Evolutionary conservation across 768 basidiomycete species (phyloP), one percentile per base, ranked within the genome.

Genomic region (Chalciporus sphaerocephalus): DNA sequence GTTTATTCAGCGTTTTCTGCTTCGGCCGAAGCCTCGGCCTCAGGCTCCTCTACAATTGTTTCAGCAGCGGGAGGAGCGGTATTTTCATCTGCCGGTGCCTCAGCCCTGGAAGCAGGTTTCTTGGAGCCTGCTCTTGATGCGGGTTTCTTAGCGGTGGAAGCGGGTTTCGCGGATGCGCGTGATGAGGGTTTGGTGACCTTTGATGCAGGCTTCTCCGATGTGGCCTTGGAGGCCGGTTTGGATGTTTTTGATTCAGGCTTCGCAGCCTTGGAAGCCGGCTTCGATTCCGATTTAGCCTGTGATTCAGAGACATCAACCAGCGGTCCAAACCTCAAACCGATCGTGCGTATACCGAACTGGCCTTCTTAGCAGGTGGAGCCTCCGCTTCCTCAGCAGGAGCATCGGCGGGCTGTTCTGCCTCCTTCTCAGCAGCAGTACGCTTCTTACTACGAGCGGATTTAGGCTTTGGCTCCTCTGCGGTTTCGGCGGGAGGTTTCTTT

Each of bases 281-380:
- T 64, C 2, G 68, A 67, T 42, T 60, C 65, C n/a, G 70, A 67
- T 56, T 74, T 76, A n/a, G 72, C 61, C 75, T 78, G 38, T 15
- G 28, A n/a, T 32, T 32, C 2, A 8, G 15, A n/a, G n/a, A 32
- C 30, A 9, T 32, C 15, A n/a, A n/a, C n/a, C n/a, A 32, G 8
- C 30, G 30, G 30, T n/a, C 7, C 5, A 32, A 32, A 32, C 15
- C 15, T 15, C 30, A 15, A 32, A 32, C 3, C 13, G 15, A n/a
- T 32, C 13, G 6, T 1, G 30, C n/a, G 13, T 5, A n/a, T n/a
- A 20, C 5, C 15, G 7, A n/a, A 49, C 55, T 33, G 38, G 81
- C 85, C 75, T 81, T 86, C 70, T 87, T 87, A 6, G 80, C 69
- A 0, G 83, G 70, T 27, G 84, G 84, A 41, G 69, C 69, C 21